Percentiles rank a stretch among this genome's conserved stretches.
Conservation (phyloP, 768 basidiomycete species). For the Pholiota microspora region DNA sequence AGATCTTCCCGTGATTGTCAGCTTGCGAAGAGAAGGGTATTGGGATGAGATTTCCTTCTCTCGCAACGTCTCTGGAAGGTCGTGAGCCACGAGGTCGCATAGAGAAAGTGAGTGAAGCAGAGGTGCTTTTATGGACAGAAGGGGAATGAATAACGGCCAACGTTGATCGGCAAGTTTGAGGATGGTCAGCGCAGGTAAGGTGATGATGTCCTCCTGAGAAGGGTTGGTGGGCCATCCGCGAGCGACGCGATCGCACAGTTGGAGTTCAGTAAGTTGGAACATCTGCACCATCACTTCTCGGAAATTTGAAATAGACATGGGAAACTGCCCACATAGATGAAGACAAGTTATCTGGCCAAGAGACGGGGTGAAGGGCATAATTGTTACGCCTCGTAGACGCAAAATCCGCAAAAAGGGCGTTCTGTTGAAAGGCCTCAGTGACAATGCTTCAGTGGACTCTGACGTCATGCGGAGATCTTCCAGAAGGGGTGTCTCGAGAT, state of each 20-base stretch:
- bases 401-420: constrained; percentile 18
- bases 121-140: constrained; percentile 22
- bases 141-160: constrained; percentile 20
- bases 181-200: constrained; percentile 17
- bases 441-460: constrained; percentile 12
- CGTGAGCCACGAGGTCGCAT: constrained; percentile 21
- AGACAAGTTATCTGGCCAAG: constrained; percentile 18
- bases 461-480: constrained; percentile 17
- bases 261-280: constrained; percentile 19
- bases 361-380: constrained; percentile 16
- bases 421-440: constrained; percentile 13
- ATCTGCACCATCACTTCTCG: constrained; percentile 16
- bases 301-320: constrained; percentile 17
- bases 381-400: constrained; percentile 16
- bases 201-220: constrained; percentile 14
- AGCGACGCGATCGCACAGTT: constrained; percentile 19
- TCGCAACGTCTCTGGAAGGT: constrained; percentile 17
- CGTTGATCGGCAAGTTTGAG: constrained; percentile 22
- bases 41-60: constrained; percentile 15
- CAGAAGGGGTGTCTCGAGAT: constrained; percentile 15
- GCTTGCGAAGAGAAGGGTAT: constrained; percentile 18
- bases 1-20: constrained; percentile 17
- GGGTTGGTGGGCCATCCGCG: constrained; percentile 21
- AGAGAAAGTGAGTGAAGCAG: constrained; percentile 17
- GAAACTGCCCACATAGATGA: constrained; percentile 16